Evolutionary conservation across 768 basidiomycete genomes (phyloP), one percentile per base, ranked within the genome.

Genomic region (Pleurotus eryngii): DNA sequence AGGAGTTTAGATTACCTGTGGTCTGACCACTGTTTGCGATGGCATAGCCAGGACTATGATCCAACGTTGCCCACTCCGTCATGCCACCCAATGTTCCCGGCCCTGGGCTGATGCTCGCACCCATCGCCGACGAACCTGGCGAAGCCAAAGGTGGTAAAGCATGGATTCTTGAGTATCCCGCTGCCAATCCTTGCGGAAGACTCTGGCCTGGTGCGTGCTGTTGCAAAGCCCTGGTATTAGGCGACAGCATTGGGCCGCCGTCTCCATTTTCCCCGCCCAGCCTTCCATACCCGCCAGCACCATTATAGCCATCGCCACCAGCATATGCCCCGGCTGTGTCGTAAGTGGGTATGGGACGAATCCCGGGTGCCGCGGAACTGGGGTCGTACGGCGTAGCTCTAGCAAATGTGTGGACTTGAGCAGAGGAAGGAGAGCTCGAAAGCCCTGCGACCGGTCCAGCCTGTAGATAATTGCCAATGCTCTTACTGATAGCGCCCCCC

Each of bases 181-280:
- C 92, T 0, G 94, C 95, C 26, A 98, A 81, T 35, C 95, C 95
- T 56, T 95, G 93, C 1, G 95, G 94, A 11, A 96, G 77, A 70
- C 86, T 89, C 72, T 95, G 92, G 1, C 94, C 94, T 0, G 95
- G 94, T 1, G 92, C 92, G 62, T 95, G 94, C 15, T 86, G 77
- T 65, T 92, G 90, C 42, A 95, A 75, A 0, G 92, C 94, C n/a
- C 86, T 81, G 24, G 89, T 76, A 24, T 84, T 81, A 0, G 94
- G 90, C 12, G 86, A 88, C 55, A 66, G 48, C 15, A 65, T 39
- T 27, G 61, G 56, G 17, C 65, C 65, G 12, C 63, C 64, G 20
- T 57, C 51, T 35, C 30, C 30, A 35, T 35, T 35, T 11, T 35
- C 30, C 30, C 30, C 30, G 30, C 30, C 30, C 30, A 35, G 8